phyloP scores from a whole-genome alignment of 148 eudicot genomes.

The Rhododendron mucronatum region DNA sequence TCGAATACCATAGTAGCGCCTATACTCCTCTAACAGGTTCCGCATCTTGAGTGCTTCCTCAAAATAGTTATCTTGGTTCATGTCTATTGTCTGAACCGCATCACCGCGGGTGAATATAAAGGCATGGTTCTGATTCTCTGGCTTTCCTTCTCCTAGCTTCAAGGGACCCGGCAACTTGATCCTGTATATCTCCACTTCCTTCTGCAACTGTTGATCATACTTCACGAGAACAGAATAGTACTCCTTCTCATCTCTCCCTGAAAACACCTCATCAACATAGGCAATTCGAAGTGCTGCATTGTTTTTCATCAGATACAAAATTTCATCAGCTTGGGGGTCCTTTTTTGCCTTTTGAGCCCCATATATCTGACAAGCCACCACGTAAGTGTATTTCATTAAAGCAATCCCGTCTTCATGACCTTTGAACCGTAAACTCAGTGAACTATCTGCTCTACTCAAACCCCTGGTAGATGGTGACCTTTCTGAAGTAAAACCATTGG shows the following conservation, averaged over 20 bases:
- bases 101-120: slow-evolving; percentile 81
- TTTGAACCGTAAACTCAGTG: slow-evolving; percentile 27
- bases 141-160: slow-evolving; percentile 89
- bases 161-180: slow-evolving; percentile 82
- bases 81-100: slow-evolving; percentile 89
- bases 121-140: slow-evolving; percentile 92
- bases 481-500: slow-evolving; percentile 35
- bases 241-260: slow-evolving; percentile 50
- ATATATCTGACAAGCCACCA: slow-evolving; percentile 45
- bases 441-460: slow-evolving; percentile 37
- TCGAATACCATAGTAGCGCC: slow-evolving; percentile 49
- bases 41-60: slow-evolving; percentile 88
- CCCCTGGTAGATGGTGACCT: slow-evolving; percentile 38
- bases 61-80: slow-evolving; percentile 91
- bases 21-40: slow-evolving; percentile 73
- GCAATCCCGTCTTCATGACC: slow-evolving; percentile 47
- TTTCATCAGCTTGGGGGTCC: slow-evolving; percentile 80
- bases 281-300: slow-evolving; percentile 90
- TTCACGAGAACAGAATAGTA: slow-evolving; percentile 86
- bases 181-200: slow-evolving; percentile 78
- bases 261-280: slow-evolving; percentile 68
- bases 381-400: slow-evolving; percentile 44
- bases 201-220: slow-evolving; percentile 65
- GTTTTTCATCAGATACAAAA: slow-evolving; percentile 60
- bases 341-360: slow-evolving; percentile 43